Conservation (phyloP, 2,329 filamentous ascomycete genomes). For the Fonsecaea erecta region DNA sequence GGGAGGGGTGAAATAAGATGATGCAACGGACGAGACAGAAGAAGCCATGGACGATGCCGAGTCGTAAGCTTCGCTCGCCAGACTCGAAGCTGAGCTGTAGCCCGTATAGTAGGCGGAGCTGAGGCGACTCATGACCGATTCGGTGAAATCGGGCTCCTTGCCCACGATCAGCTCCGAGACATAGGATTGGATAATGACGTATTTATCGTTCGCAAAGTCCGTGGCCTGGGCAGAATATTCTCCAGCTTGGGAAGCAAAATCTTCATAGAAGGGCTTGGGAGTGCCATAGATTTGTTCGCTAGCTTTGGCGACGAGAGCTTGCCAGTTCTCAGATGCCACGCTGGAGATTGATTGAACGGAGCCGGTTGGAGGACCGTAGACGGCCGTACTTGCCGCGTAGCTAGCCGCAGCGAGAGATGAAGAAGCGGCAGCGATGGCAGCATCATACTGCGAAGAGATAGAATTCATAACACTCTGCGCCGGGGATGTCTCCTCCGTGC, state of each 20-base stretch:
- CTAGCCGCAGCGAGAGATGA: conserved; percentile 47
- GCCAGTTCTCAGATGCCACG: conserved; percentile 66
- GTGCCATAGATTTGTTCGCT: conserved; percentile 73
- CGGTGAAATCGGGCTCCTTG: conserved; percentile 79
- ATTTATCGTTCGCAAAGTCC: conserved; percentile 65
- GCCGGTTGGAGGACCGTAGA: conserved; percentile 53
- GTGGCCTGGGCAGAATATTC: conserved; percentile 66
- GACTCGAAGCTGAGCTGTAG: conserved; percentile 56
- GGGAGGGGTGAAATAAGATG: conserved; percentile 56
- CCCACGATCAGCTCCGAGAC: conserved; percentile 77
- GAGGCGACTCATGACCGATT: conserved; percentile 75
- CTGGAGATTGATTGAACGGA: conserved; percentile 55
- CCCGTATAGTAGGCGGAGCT: conserved; percentile 73
- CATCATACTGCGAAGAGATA: conserved; percentile 53
- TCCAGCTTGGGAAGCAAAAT: conserved; percentile 27
- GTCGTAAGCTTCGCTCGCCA: conserved; percentile 54
- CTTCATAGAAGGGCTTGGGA: conserved; percentile 53
- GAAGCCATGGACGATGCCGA: conserved; percentile 43
- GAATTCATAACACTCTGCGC: conserved; percentile 49
- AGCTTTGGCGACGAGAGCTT: conserved; percentile 65
- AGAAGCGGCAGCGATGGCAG: conserved; percentile 52
- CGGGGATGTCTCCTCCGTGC: conserved; percentile 43
- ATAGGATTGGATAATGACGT: conserved; percentile 70
- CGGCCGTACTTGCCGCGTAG: conserved; percentile 47
- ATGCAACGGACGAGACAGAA: conserved; percentile 44